phyloP scores from a whole-genome alignment of 768 basidiomycete genomes.

The Trichaptum fuscoviolaceum region DNA sequence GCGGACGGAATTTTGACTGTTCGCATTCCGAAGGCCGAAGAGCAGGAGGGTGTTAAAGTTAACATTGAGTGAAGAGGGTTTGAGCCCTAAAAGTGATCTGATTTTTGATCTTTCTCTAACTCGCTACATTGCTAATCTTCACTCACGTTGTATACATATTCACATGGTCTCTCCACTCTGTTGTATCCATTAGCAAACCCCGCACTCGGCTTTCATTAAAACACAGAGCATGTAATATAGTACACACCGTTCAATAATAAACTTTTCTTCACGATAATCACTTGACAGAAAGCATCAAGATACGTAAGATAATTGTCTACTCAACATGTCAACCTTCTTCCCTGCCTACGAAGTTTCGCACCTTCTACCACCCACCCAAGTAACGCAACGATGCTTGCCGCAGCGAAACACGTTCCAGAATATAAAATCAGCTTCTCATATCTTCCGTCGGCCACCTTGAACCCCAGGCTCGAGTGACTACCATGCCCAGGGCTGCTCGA shows the following conservation, averaged over 20 bases:
- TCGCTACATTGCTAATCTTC: too few relatives aligned
- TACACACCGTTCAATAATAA: too few relatives aligned
- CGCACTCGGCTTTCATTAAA: too few relatives aligned
- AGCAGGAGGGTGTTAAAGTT: conserved; percentile 51
- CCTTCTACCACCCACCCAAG: conserved; percentile 18
- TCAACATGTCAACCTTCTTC: background rate
- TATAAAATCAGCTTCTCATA: conserved; percentile 26
- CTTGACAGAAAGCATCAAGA: background rate
- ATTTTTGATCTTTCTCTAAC: too few relatives aligned
- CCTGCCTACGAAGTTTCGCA: background rate
- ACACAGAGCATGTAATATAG: too few relatives aligned
- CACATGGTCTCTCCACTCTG: too few relatives aligned
- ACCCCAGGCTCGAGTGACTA: conserved; percentile 15
- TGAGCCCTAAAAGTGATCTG: conserved; percentile 1
- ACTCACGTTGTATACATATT: too few relatives aligned
- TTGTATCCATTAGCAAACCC: too few relatives aligned
- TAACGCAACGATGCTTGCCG: conserved; percentile 19
- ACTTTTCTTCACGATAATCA: too few relatives aligned
- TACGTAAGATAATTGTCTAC: background rate
- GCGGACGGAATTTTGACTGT: conserved; percentile 66
- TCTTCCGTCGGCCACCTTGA: conserved; percentile 23
- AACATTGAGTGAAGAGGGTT: conserved; percentile 25
- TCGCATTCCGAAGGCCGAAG: conserved; percentile 53
- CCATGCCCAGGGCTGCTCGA: background rate
- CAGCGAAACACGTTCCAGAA: conserved; percentile 26